phyloP scores from a whole-genome alignment of 495 filamentous ascomycete genomes.

The Amphirosellinia nigrospora region DNA sequence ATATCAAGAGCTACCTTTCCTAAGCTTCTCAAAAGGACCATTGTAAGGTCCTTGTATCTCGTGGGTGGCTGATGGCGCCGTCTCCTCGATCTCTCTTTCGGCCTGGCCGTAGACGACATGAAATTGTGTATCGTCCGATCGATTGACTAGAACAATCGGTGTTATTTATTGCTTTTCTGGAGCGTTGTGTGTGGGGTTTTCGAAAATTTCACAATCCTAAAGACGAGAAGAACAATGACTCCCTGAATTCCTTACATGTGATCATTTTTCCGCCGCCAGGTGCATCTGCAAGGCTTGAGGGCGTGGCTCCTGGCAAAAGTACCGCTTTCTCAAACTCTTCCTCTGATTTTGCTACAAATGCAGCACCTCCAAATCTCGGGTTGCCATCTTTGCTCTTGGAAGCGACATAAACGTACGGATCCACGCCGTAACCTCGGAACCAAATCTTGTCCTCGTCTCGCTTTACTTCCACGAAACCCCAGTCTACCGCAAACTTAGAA shows the following conservation, averaged over 20 bases:
- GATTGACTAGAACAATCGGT: slow-evolving; percentile 32
- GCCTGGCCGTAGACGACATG: slow-evolving; percentile 53
- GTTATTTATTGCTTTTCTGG: not conserved
- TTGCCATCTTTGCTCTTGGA: slow-evolving; percentile 28
- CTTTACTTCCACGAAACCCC: slow-evolving; percentile 48
- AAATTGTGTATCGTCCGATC: slow-evolving; percentile 49
- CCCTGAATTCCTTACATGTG: slow-evolving; percentile 27
- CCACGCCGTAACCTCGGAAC: slow-evolving; percentile 53
- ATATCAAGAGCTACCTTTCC: slow-evolving; percentile 15
- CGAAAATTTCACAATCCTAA: not conserved
- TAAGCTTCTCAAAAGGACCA: slow-evolving; percentile 24
- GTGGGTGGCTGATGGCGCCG: slow-evolving; percentile 20
- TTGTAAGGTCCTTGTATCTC: slow-evolving; percentile 27
- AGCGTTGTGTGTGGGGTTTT: not conserved
- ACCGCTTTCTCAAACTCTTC: slow-evolving; percentile 48
- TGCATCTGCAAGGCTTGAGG: slow-evolving; percentile 33
- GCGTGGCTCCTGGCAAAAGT: slow-evolving; percentile 31
- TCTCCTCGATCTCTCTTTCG: slow-evolving; percentile 15
- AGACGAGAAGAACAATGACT: not conserved
- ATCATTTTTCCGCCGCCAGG: slow-evolving; percentile 55
- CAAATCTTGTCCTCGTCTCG: slow-evolving; percentile 43
- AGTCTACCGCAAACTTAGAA: slow-evolving; percentile 47
- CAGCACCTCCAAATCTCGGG: slow-evolving; percentile 43
- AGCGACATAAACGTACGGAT: slow-evolving; percentile 54
- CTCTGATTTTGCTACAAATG: slow-evolving; percentile 48